A percentile compares a stretch with the other conserved stretches of the same genome.
Evolutionary conservation across 2,329 filamentous ascomycete genomes (phyloP).

Genomic region (Fusarium udum): DNA sequence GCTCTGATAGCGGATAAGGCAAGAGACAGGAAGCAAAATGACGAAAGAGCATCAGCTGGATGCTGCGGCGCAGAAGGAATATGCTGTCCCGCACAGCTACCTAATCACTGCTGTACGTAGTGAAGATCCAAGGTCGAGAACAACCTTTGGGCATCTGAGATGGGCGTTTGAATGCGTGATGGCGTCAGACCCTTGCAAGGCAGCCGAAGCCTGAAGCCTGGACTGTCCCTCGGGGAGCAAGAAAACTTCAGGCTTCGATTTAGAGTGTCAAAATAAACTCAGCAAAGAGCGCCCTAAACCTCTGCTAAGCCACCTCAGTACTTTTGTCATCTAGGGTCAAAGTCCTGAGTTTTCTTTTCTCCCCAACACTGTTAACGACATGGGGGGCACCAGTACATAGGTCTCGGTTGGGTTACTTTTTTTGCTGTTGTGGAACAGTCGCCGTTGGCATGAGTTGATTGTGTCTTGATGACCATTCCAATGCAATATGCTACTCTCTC

Average conservation of each 20-base stretch:
- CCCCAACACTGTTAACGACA: constrained; percentile 12
- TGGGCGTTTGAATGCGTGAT: constrained; percentile 39
- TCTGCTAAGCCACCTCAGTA: rapidly evolving
- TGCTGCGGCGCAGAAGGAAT: constrained; percentile 28
- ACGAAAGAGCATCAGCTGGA: constrained; percentile 31
- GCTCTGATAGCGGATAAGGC: not conserved
- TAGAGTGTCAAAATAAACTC: not conserved
- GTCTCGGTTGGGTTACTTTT: not conserved
- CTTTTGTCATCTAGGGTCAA: not conserved
- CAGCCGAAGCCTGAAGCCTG: constrained; percentile 5
- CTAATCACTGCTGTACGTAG: constrained; percentile 37
- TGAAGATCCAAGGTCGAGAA: constrained; percentile 34
- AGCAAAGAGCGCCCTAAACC: rapidly evolving
- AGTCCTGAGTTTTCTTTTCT: not conserved
- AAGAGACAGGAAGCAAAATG: constrained; percentile 29
- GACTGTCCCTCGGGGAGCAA: not conserved
- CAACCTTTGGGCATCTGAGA: constrained; percentile 19
- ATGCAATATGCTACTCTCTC: not conserved
- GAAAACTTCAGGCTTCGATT: not conserved
- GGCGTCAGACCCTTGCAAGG: constrained; percentile 41
- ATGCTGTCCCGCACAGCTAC: constrained; percentile 27
- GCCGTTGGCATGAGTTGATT: not conserved
- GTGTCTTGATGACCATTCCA: not conserved
- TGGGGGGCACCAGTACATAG: constrained; percentile 29
- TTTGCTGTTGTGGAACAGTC: not conserved